Percentiles rank a stretch among this genome's conserved stretches.
Evolutionary conservation across 176 grass and related monocot genomes (phyloP).

Genomic region (Lolium rigidum): DNA sequence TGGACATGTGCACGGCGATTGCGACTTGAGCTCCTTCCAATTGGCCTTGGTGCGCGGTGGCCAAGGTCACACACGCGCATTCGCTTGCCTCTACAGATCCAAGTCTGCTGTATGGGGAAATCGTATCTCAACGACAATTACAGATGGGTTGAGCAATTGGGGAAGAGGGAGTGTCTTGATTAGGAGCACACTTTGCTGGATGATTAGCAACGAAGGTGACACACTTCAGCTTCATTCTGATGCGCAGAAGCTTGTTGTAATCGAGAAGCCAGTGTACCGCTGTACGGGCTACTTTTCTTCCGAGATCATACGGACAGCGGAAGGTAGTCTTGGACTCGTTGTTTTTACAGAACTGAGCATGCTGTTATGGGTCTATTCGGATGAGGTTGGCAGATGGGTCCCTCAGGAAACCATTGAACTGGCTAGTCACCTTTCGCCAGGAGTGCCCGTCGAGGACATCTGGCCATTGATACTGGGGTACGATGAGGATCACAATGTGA

Average conservation of each 20-base stretch:
- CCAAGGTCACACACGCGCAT: background rate
- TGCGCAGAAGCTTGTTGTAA: background rate
- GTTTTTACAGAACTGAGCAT: background rate
- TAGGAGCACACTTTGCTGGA: background rate
- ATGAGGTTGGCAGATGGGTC: background rate
- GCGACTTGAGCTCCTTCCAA: background rate
- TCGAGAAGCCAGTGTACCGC: background rate
- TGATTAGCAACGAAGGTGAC: background rate
- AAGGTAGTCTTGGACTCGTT: background rate
- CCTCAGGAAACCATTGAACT: background rate
- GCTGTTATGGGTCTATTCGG: background rate
- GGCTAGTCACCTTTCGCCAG: background rate
- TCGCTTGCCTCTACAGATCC: background rate
- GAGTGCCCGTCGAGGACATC: background rate
- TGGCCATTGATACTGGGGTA: background rate
- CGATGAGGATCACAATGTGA: constrained; percentile 20
- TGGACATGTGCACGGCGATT: background rate
- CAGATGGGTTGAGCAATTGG: background rate
- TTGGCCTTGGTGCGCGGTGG: background rate
- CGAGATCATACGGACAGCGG: background rate
- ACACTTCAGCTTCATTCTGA: background rate
- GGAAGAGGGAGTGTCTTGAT: background rate
- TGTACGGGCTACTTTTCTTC: too few relatives aligned
- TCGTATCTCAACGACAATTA: background rate
- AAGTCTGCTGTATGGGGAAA: background rate